Evolutionary conservation across 2,329 filamentous ascomycete species (phyloP).

Genomic region (Colletotrichum incanum): DNA sequence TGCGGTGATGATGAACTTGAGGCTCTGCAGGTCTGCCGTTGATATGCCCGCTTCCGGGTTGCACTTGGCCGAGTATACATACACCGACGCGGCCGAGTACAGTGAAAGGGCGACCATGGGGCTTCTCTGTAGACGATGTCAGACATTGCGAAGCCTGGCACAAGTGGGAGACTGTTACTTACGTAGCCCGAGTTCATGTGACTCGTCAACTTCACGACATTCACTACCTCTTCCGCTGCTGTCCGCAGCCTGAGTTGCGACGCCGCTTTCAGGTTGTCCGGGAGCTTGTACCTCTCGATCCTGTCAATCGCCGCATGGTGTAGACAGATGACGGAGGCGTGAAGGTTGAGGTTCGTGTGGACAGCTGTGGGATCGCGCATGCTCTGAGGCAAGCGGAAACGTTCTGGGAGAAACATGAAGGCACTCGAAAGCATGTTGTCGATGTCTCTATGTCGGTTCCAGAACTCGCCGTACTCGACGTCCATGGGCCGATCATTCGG

Average conservation of each 20-base stretch:
- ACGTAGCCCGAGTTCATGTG: constrained; percentile 79
- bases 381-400: constrained; percentile 79
- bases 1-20: constrained; percentile 84
- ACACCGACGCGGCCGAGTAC: constrained; percentile 88
- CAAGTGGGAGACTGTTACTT: constrained; percentile 53
- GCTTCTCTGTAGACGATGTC: constrained; percentile 70
- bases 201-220: constrained; percentile 84
- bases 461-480: constrained; percentile 82
- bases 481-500: constrained; percentile 82
- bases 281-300: constrained; percentile 79
- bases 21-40: constrained; percentile 60
- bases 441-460: constrained; percentile 86
- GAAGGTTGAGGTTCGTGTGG: constrained; percentile 90
- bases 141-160: constrained; percentile 29
- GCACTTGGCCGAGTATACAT: constrained; percentile 83
- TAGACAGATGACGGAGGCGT: constrained; percentile 89
- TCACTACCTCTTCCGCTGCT: constrained; percentile 87
- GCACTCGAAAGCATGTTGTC: constrained; percentile 86
- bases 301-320: constrained; percentile 92
- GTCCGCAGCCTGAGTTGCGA: constrained; percentile 83
- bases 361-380: constrained; percentile 80
- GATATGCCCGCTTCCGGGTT: constrained; percentile 73
- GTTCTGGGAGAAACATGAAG: constrained; percentile 83
- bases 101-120: constrained; percentile 87
- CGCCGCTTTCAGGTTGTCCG: constrained; percentile 75